Evolutionary conservation across 2,329 filamentous ascomycete species (phyloP).

Genomic region (Verticillium longisporum): DNA sequence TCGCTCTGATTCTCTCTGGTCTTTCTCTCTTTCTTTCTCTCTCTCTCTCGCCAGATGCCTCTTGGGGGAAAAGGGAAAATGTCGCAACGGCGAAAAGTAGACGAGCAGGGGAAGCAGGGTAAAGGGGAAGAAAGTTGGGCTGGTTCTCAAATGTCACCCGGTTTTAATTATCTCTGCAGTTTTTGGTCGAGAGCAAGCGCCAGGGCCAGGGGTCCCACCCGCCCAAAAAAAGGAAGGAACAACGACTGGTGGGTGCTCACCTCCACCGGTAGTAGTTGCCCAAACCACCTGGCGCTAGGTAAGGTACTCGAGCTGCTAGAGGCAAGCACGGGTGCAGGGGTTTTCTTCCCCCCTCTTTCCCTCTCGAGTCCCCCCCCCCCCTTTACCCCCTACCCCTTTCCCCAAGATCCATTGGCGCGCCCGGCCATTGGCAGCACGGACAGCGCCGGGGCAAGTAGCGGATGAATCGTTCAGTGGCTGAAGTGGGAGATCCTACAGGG

Average conservation of each 20-base stretch:
- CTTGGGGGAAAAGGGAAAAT: background rate
- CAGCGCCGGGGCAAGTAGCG: conserved; percentile 9
- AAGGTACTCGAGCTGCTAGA: background rate
- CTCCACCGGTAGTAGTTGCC: background rate
- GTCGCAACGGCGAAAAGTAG: background rate
- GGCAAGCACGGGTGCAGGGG: background rate
- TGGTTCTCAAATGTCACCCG: conserved; percentile 10
- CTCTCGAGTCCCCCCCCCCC: background rate
- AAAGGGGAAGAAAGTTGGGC: conserved; percentile 6
- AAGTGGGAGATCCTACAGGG: background rate
- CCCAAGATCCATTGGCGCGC: conserved; percentile 9
- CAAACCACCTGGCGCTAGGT: background rate
- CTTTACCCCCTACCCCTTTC: conserved; percentile 4
- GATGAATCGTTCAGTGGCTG: background rate
- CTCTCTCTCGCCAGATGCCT: conserved; percentile 2
- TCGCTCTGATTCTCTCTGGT: conserved; percentile 4
- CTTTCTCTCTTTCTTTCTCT: conserved; percentile 8
- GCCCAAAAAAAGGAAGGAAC: conserved; percentile 9
- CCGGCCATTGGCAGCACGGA: conserved; percentile 10
- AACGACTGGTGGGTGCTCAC: background rate
- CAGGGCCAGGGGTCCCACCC: conserved; percentile 12
- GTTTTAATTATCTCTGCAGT: conserved; percentile 11
- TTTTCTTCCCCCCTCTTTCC: background rate
- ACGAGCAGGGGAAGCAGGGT: conserved; percentile 1
- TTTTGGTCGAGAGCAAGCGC: conserved; percentile 11